These are phyloP conservation scores for Xerocomus amazonicus DNA, from an alignment of 1,284 basidiomycete species.

Conservation along the genomic window DNA sequence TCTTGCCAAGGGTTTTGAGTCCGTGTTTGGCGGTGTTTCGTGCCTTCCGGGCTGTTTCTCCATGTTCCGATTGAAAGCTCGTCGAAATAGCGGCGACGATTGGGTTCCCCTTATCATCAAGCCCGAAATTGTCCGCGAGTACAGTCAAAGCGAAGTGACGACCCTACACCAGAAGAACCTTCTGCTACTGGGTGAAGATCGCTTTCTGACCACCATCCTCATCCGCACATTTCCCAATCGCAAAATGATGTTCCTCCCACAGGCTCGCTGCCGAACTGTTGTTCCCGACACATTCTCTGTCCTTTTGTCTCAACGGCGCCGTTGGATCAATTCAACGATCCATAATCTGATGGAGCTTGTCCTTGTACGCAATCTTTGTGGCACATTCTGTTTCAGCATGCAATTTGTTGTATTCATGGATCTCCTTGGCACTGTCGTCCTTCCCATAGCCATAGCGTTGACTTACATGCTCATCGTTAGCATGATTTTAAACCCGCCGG, in stretches of 20 bases:
- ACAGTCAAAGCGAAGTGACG: slow-evolving; percentile 90
- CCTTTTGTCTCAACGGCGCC: slow-evolving; percentile 92
- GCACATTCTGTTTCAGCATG: slow-evolving; percentile 96
- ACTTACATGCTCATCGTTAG: slow-evolving; percentile 88
- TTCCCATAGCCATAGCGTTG: slow-evolving; percentile 91
- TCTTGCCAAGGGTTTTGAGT: slow-evolving; percentile 97
- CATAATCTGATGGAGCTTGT: slow-evolving; percentile 99
- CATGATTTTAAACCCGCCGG: slow-evolving; percentile 80
- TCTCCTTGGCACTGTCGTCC: slow-evolving; percentile 90
- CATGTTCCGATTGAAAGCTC: slow-evolving; percentile 97
- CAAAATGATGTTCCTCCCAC: slow-evolving; percentile 99
- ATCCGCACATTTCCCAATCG: slow-evolving; percentile 96
- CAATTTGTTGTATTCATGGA: slow-evolving; percentile 99
- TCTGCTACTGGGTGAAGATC: slow-evolving; percentile 95
- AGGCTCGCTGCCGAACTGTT: slow-evolving; percentile 92
- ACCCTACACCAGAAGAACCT: slow-evolving; percentile 99
- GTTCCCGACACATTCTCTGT: slow-evolving; percentile 95
- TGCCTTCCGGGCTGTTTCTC: slow-evolving; percentile 99
- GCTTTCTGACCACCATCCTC: slow-evolving; percentile 94
- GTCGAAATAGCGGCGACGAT: slow-evolving; percentile 83
- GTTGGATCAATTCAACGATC: slow-evolving; percentile 99
- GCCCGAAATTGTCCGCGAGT: slow-evolving; percentile 96
- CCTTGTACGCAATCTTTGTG: slow-evolving; percentile 92
- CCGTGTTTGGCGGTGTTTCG: slow-evolving; percentile 98
- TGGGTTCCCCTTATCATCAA: slow-evolving; percentile 98